A percentile compares a stretch with the other conserved stretches of the same genome.
Evolutionary conservation across 2,329 filamentous ascomycete species (phyloP).

Genomic region (Cadophora malorum): DNA sequence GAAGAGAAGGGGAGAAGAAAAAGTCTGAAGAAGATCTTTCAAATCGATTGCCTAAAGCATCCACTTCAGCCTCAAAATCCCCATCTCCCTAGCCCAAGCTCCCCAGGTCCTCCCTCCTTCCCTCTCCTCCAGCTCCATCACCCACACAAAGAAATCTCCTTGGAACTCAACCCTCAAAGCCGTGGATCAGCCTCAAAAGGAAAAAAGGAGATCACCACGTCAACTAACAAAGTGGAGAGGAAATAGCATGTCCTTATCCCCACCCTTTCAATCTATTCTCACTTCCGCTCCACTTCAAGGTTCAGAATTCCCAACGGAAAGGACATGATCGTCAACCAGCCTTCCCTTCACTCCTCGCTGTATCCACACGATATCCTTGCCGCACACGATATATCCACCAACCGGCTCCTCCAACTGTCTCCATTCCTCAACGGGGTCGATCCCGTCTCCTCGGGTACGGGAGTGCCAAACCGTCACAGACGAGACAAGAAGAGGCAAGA

Average conservation of each 20-base stretch:
- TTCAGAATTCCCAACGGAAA: conserved; percentile 15
- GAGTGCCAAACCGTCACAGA: conserved; percentile 2
- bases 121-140: too few relatives aligned
- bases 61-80: conserved; percentile 9
- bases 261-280: conserved; percentile 9
- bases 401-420: neutral
- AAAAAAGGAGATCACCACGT: conserved; percentile 8
- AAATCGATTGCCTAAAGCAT: conserved; percentile 6
- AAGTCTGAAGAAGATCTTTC: conserved; percentile 5
- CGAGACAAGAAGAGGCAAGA: neutral
- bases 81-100: conserved; percentile 13
- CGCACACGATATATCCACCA: conserved; percentile 1
- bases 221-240: conserved; percentile 2
- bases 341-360: conserved; percentile 1
- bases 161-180: neutral
- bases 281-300: neutral
- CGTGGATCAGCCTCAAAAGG: neutral
- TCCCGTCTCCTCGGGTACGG: conserved; percentile 19
- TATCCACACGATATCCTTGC: neutral
- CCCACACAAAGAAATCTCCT: neutral
- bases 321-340: conserved; percentile 19
- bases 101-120: conserved; percentile 6
- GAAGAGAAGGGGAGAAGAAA: neutral
- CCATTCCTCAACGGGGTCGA: conserved; percentile 17
- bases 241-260: neutral